Conservation (phyloP, 169 alveolate genomes). For the Miamiensis avidus region DNA sequence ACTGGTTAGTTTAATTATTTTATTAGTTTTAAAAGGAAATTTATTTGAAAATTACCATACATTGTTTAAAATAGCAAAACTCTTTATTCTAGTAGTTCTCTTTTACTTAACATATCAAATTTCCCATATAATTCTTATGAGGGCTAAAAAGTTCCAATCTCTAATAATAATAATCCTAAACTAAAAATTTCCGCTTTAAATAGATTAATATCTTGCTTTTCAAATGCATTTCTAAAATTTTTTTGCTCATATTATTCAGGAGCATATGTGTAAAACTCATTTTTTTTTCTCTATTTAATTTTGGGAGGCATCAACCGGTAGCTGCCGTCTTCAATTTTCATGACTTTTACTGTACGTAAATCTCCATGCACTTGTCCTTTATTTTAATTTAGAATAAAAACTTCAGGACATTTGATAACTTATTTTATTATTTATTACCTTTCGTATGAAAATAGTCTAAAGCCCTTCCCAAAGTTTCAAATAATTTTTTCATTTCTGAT, state of each 20-base stretch:
- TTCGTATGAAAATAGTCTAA: conserved; percentile 20
- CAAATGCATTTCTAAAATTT: conserved; percentile 21
- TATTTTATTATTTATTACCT: too few species aligned
- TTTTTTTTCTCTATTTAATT: conserved; percentile 2
- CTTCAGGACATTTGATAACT: too few species aligned
- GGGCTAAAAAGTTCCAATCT: conserved; percentile 16
- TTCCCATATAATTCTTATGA: conserved; percentile 15
- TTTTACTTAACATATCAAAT: conserved; percentile 5
- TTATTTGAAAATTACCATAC: neutral
- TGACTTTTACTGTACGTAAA: conserved; percentile 10
- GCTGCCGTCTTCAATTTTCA: conserved; percentile 8
- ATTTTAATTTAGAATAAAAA: too few species aligned
- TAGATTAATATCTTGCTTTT: neutral
- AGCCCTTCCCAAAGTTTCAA: conserved; percentile 12
- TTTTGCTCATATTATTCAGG: conserved; percentile 11
- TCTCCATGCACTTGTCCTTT: conserved; percentile 13
- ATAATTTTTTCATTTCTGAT: conserved; percentile 4
- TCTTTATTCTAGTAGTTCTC: neutral
- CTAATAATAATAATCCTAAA: conserved; percentile 13
- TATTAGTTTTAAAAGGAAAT: too few species aligned
- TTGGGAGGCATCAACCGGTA: conserved; percentile 16
- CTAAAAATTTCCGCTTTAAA: conserved; percentile 19
- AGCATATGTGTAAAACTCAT: conserved; percentile 3
- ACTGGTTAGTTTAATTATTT: neutral
- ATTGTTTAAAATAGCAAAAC: neutral